Evolutionary conservation across 2,329 filamentous ascomycete species (phyloP), one percentile per base, ranked within the genome.

Genomic region (Tolypocladium capitatum): DNA sequence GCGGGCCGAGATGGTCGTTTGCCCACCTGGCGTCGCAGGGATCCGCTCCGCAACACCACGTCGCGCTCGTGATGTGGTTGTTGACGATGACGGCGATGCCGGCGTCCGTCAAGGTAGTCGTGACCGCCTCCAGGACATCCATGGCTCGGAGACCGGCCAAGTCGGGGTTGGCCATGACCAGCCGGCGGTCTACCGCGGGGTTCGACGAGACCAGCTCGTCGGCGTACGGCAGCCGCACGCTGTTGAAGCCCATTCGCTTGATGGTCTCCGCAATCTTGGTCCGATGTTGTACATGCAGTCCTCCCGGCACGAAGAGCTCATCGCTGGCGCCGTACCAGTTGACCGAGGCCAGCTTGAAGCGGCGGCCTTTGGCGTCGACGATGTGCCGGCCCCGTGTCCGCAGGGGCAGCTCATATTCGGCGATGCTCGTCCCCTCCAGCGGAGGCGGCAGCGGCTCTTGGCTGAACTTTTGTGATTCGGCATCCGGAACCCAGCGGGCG

Each of bases 271-370:
- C 78, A 52, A 85, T 83, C 20, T 70, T 68, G 48, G 67, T 68
- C 34, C 81, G 78, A 62, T 84, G 79, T 56, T 74, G 72, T 21
- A 80, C 65, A 52, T 84, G 79, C 35, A 85, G 68, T 0, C 81
- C 81, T 33, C 79, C 77, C 0, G 78, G 72, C 11, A 84, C 72
- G 55, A 81, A 83, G 47, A 78, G 68, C 64, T 82, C 74, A 56
- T 85, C 81, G 58, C 78, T 83, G 3, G 75, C 81, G 32, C 82
- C 81, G 59, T 85, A 85, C 81, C 81, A 85, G 64, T 85, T 85
- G 57, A 84, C 69, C 20, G 76, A 80, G 18, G 76, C 66, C 8
- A 86, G 68, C 65, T 80, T 81, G 63, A 80, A 78, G 30, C 78
- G 72, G 30, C 71, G 68, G 35, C 73, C 76, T 2, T 66, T 57